Percentiles rank a stretch among this genome's conserved stretches.
Conservation (phyloP, 257 asterid species). For the Catharanthus roseus region DNA sequence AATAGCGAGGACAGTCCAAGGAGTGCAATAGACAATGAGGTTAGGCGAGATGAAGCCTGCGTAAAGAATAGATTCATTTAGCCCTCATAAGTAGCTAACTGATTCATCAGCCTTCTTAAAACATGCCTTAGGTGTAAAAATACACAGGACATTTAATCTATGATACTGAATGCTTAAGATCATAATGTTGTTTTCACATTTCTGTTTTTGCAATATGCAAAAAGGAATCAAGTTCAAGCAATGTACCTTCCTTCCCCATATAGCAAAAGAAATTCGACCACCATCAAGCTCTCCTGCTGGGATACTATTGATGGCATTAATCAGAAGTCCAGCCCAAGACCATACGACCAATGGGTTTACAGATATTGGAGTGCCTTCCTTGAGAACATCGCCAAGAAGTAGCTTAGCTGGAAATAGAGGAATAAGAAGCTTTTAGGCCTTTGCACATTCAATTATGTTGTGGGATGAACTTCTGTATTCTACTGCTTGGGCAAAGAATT, state of each 20-base stretch:
- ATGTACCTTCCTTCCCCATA: conserved; percentile 95
- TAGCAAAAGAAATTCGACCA: conserved; percentile 81
- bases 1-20: conserved; percentile 76
- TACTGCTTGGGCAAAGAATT: neutral
- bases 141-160: neutral
- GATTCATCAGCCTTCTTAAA: neutral
- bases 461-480: neutral
- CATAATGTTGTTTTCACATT: neutral
- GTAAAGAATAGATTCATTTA: neutral
- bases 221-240: neutral
- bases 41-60: conserved; percentile 72
- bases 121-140: neutral
- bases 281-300: conserved; percentile 99
- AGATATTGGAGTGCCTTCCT: conserved; percentile 80
- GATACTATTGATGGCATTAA: conserved; percentile 87
- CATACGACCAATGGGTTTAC: conserved; percentile 80
- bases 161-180: neutral
- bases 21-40: conserved; percentile 61
- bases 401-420: conserved; percentile 62
- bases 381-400: conserved; percentile 81
- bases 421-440: conserved; percentile 9
- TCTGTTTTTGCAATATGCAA: neutral
- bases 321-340: conserved; percentile 96
- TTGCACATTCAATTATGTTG: neutral
- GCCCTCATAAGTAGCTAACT: neutral